Conservation (phyloP, 2,329 filamentous ascomycete genomes). For the Verticillium zaregamsianum region DNA sequence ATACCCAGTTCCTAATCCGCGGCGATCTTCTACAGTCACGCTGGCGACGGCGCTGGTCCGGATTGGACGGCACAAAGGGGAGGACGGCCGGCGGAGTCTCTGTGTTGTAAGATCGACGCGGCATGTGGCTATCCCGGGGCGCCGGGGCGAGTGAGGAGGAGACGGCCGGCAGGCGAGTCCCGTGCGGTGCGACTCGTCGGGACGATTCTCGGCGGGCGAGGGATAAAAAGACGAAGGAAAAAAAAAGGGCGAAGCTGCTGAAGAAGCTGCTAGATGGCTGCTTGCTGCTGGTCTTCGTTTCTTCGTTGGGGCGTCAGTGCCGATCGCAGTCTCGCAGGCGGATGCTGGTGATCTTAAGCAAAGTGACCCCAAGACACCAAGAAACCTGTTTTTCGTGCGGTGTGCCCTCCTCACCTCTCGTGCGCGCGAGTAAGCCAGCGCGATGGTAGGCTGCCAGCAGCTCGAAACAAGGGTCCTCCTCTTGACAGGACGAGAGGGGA, state of each 20-base stretch:
- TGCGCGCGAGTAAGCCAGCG: background rate
- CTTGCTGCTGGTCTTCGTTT: no score
- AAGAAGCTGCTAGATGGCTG: no score
- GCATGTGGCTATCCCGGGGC: background rate
- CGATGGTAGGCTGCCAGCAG: background rate
- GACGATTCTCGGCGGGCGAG: background rate
- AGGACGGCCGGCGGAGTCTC: background rate
- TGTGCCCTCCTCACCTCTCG: background rate
- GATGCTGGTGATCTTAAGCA: background rate
- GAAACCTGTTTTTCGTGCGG: background rate
- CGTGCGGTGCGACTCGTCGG: background rate
- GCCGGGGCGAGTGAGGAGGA: background rate
- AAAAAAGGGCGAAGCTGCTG: no score
- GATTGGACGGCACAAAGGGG: background rate
- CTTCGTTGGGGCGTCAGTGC: background rate
- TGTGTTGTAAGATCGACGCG: background rate
- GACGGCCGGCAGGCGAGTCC: background rate
- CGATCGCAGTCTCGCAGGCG: background rate
- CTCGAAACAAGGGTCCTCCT: background rate
- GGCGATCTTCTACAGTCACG: background rate
- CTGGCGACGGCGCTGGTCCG: background rate
- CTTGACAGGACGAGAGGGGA: background rate
- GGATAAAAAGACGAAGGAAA: background rate
- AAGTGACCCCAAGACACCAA: background rate
- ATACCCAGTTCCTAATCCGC: background rate